Percentiles rank a stretch among this genome's conserved stretches.
Evolutionary conservation across 352 stramenopile species (phyloP).

Genomic region (Blastocystis sp.): DNA sequence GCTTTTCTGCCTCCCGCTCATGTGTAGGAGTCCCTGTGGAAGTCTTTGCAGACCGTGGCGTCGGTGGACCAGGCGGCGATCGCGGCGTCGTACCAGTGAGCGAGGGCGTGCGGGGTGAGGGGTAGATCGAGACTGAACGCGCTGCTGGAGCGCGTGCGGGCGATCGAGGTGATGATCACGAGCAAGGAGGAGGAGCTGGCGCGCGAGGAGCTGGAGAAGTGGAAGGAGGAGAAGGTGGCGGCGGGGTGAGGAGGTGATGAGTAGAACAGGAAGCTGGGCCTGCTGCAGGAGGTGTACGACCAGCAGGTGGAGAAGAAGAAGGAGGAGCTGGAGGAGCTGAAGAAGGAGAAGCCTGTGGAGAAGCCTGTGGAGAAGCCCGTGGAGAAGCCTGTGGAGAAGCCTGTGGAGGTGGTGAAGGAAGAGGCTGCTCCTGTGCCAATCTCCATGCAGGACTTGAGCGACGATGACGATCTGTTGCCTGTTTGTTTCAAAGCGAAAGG

Average conservation of each 20-base stretch:
- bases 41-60: neutral
- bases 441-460: too few species aligned
- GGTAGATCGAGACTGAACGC: conserved; percentile 1
- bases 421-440: too few species aligned
- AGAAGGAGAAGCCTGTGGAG: too few species aligned
- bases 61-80: neutral
- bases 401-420: too few species aligned
- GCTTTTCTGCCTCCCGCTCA: neutral
- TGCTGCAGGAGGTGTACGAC: conserved; percentile 26
- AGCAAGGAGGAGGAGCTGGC: conserved; percentile 27
- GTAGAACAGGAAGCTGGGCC: neutral
- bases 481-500: too few species aligned
- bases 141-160: conserved; percentile 4
- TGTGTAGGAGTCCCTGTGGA: neutral
- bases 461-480: too few species aligned
- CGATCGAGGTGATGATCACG: conserved; percentile 37
- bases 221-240: conserved; percentile 5
- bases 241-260: too few species aligned
- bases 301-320: conserved; percentile 15
- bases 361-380: too few species aligned
- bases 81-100: neutral
- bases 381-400: too few species aligned
- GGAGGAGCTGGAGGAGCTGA: neutral
- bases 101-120: neutral
- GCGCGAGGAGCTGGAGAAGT: neutral